phyloP scores from a whole-genome alignment of 305 asterid species.

The Rubia balearica region DNA sequence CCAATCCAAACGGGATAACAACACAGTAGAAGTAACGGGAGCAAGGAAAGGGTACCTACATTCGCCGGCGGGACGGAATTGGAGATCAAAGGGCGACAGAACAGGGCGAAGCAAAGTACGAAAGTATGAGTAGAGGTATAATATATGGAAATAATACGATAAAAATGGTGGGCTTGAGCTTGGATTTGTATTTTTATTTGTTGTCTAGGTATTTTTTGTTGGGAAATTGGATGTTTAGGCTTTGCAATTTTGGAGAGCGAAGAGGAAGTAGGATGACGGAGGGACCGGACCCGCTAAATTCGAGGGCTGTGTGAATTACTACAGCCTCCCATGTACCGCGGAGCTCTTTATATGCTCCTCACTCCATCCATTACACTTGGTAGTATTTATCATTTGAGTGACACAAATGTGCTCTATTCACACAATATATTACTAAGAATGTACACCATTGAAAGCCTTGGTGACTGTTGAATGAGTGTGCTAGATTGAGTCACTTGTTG shows the following conservation, averaged over 20 bases:
- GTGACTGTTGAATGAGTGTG: too few relatives aligned
- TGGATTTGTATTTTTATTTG: slow-evolving; percentile 6
- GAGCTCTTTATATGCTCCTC: background rate
- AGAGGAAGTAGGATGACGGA: background rate
- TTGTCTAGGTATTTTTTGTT: background rate
- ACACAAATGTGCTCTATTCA: background rate
- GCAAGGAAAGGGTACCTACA: slow-evolving; percentile 25
- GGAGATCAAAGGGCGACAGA: slow-evolving; percentile 21
- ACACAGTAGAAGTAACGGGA: background rate
- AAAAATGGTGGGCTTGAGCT: slow-evolving; percentile 18
- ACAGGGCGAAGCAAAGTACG: slow-evolving; percentile 13
- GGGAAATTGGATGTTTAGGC: slow-evolving; percentile 7
- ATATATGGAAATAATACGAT: background rate
- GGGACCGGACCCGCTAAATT: background rate
- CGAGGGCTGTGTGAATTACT: background rate
- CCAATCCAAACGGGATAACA: background rate
- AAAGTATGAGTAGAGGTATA: slow-evolving; percentile 20
- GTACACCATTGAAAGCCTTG: too few relatives aligned
- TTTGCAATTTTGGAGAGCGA: slow-evolving; percentile 13
- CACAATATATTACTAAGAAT: too few relatives aligned
- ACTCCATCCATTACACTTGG: background rate
- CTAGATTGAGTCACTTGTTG: too few relatives aligned
- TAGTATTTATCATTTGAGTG: background rate
- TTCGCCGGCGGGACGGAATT: slow-evolving; percentile 22
- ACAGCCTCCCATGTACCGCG: background rate